phyloP scores from a whole-genome alignment of 2,329 filamentous ascomycete species.

The Xylariaceae sp. region DNA sequence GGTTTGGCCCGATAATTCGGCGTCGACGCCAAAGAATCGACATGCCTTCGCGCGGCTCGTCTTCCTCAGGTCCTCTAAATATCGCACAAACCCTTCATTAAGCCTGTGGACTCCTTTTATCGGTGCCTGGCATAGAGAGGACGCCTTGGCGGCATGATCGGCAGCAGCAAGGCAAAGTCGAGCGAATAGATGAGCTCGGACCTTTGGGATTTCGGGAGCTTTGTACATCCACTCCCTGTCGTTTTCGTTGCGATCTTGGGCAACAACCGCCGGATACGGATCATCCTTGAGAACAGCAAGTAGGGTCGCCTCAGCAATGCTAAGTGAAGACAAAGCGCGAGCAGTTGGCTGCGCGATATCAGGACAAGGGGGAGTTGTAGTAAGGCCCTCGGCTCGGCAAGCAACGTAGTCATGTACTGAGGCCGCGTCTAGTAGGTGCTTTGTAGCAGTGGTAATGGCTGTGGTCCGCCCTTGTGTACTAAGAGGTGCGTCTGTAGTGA shows the following conservation, averaged over 20 bases:
- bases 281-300: constrained; percentile 93
- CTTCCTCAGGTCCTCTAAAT: constrained; percentile 73
- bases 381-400: constrained; percentile 52
- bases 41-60: constrained; percentile 84
- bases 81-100: constrained; percentile 68
- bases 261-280: constrained; percentile 81
- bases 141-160: constrained; percentile 80
- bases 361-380: constrained; percentile 47
- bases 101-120: constrained; percentile 52
- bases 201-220: constrained; percentile 82
- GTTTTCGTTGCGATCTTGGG: constrained; percentile 78
- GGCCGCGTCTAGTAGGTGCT: constrained; percentile 75
- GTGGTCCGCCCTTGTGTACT: constrained; percentile 67
- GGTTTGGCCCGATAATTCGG: constrained; percentile 78
- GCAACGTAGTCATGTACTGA: constrained; percentile 76
- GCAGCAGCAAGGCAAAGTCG: constrained; percentile 84
- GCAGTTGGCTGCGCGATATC: constrained; percentile 58
- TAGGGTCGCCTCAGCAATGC: constrained; percentile 85
- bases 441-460: constrained; percentile 74
- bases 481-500: constrained; percentile 61
- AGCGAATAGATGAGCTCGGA: constrained; percentile 85
- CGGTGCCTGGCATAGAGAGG: constrained; percentile 50
- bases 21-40: constrained; percentile 87
- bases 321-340: constrained; percentile 64
- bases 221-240: constrained; percentile 98